A percentile compares a stretch with the other conserved stretches of the same genome.
Conservation (phyloP, 73 alveolate species). For the Vitrella brassicaformis region DNA sequence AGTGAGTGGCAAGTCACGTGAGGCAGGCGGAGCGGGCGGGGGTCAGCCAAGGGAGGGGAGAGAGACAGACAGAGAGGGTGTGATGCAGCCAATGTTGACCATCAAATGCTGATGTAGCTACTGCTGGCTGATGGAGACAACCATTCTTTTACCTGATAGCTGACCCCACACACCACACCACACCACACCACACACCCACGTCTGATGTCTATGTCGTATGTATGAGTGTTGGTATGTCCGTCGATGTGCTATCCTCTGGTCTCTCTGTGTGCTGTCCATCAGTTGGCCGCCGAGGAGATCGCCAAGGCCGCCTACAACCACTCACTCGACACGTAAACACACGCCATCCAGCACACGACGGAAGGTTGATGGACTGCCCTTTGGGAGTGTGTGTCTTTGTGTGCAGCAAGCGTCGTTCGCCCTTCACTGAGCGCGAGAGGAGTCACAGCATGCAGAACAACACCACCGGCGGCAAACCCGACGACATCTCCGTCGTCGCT, state of each 20-base stretch:
- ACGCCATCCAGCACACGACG: not conserved
- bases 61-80: not conserved
- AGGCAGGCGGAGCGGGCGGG: slow-evolving; percentile 1
- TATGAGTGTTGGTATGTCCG: not conserved
- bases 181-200: not conserved
- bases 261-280: slow-evolving; percentile 25
- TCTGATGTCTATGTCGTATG: not conserved
- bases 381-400: not conserved
- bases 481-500: slow-evolving; percentile 49
- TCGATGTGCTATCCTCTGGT: not conserved
- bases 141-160: not conserved
- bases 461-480: slow-evolving; percentile 53
- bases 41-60: not conserved
- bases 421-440: slow-evolving; percentile 48
- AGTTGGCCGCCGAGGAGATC: slow-evolving; percentile 42
- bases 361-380: not conserved
- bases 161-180: slow-evolving; percentile 10
- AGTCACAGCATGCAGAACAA: slow-evolving; percentile 14
- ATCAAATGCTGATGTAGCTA: too few relatives aligned
- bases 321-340: slow-evolving; percentile 8
- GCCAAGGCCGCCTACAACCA: slow-evolving; percentile 43
- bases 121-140: too few relatives aligned
- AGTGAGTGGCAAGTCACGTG: too few relatives aligned
- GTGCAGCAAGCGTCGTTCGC: slow-evolving; percentile 22
- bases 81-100: too few relatives aligned